Evolutionary conservation across 139 green algal genomes (phyloP), one percentile per base, ranked within the genome.

Genomic region (Chlorella ohadii): DNA sequence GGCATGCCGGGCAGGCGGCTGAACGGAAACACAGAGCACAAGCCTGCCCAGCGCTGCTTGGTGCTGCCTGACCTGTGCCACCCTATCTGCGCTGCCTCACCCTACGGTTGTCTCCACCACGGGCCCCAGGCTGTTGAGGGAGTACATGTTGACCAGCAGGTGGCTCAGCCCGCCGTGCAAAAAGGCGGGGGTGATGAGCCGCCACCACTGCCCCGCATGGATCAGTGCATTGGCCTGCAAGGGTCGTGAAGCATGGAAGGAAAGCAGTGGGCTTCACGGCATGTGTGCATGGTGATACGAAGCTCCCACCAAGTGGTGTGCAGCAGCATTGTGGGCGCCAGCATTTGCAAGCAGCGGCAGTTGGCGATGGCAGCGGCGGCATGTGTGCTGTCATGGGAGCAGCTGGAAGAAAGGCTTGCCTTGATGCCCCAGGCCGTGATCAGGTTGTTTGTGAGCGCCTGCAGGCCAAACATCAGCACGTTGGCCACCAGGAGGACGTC

Each of bases 161-260:
- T 96, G 94, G 3, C 94, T n/a, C 7, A 95, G 13, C 73, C 92
- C 90, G 70, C 84, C 92, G 81, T 98, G 95, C 79, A 97, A 83
- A 57, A 96, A 92, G 41, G 88, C 74, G 22, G 93, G 85, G 0
- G 94, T 96, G 57, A 97, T 25, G 13, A 98, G 86, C 0, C 95
- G 88, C 88, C 90, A 97, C 80, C 78, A 87, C 85, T 98, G 81
- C 2, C 95, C 95, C 25, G 66, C 63, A 6, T 85, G 34, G 65
- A 98, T 96, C 3, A 91, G 70, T 4, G 61, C 27, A 86, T 97
- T 97, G 16, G 94, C 74, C 92, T 98, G 89, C 55, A 79, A 13
- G 51, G 15, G 51, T 9, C 6, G 44, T 51, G 44, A 51, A 6
- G 44, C 44, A 51, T n/a, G n/a, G n/a, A n/a, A n/a, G n/a, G n/a